Percentiles rank a stretch among this genome's conserved stretches.
Conservation (phyloP, 352 stramenopile species). For the Pythium vanterpoolii region DNA sequence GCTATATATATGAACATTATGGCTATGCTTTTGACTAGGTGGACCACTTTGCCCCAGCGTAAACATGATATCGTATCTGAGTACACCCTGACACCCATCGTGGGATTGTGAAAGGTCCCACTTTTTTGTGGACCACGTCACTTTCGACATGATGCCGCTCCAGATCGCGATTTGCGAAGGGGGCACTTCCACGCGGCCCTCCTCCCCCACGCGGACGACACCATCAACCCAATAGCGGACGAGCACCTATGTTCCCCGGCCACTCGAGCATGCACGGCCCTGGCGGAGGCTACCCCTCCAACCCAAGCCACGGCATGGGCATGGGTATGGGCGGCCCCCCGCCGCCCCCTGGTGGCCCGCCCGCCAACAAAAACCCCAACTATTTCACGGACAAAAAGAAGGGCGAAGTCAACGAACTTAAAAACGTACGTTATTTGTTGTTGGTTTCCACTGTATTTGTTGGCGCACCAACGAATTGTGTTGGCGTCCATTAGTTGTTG, state of each 20-base stretch:
- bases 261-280: constrained; percentile 27
- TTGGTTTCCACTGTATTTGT: no score
- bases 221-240: no score
- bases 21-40: no score
- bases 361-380: constrained; percentile 42
- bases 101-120: no score
- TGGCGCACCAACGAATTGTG: neutral
- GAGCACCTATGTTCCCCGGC: constrained; percentile 28
- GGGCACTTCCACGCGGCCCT: constrained; percentile 10
- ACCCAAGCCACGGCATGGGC: no score
- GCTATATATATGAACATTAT: no score
- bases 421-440: constrained; percentile 70
- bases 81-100: no score
- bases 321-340: constrained; percentile 2
- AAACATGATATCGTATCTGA: no score
- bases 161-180: constrained; percentile 9
- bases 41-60: no score
- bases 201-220: no score
- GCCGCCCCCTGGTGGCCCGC: constrained; percentile 18
- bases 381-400: constrained; percentile 94
- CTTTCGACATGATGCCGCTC: no score
- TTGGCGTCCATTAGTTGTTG: constrained; percentile 67
- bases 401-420: constrained; percentile 94
- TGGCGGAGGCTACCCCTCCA: constrained; percentile 11
- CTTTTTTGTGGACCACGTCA: no score